Conservation (phyloP, 345 rosid genomes). For the rapeseed (Brassica napus) region DNA sequence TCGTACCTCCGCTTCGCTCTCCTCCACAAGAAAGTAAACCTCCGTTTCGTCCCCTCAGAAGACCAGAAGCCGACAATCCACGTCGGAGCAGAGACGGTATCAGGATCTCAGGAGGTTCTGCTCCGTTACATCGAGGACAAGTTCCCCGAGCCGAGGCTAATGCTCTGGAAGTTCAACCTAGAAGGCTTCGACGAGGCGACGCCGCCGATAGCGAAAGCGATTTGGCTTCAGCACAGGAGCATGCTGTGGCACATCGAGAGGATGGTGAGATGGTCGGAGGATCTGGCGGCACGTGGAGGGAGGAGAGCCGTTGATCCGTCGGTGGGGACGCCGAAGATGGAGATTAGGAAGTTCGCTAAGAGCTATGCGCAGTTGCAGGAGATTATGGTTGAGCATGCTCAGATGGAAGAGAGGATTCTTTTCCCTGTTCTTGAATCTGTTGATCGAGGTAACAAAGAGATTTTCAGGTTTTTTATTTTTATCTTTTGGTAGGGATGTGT, state of each 20-base stretch:
- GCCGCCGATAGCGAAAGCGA: slow-evolving; percentile 45
- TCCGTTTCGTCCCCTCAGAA: slow-evolving; percentile 46
- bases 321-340: slow-evolving; percentile 67
- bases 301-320: slow-evolving; percentile 57
- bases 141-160: slow-evolving; percentile 55
- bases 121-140: slow-evolving; percentile 55
- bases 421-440: slow-evolving; percentile 65
- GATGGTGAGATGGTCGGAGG: slow-evolving; percentile 71
- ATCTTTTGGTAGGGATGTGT: slow-evolving; percentile 51
- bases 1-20: slow-evolving; percentile 59
- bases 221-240: slow-evolving; percentile 62
- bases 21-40: slow-evolving; percentile 48
- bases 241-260: slow-evolving; percentile 62
- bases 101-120: slow-evolving; percentile 52
- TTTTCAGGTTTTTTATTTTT: neutral
- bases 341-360: slow-evolving; percentile 58
- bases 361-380: slow-evolving; percentile 57
- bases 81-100: slow-evolving; percentile 49
- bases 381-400: slow-evolving; percentile 75
- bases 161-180: slow-evolving; percentile 32
- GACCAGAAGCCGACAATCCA: slow-evolving; percentile 41
- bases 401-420: slow-evolving; percentile 72
- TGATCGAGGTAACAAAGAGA: slow-evolving; percentile 52
- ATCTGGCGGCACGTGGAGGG: slow-evolving; percentile 61
- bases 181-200: slow-evolving; percentile 44